Evolutionary conservation across 768 basidiomycete species (phyloP).

Genomic region (Rhodosporidiobolus odoratus): DNA sequence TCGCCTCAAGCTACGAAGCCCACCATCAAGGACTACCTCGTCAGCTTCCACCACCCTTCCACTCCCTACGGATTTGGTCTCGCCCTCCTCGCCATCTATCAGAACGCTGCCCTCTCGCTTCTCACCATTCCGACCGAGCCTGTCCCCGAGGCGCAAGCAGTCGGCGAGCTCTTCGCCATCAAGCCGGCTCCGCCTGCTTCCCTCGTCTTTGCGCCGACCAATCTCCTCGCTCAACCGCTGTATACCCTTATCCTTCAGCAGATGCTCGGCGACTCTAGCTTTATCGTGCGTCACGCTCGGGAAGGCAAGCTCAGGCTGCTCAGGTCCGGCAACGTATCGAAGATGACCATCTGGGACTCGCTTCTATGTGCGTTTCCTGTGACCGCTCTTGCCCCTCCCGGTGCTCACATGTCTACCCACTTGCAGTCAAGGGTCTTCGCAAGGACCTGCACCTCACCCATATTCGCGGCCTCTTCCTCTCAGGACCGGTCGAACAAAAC

Average conservation of each 20-base stretch:
- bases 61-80: slow-evolving; percentile 36
- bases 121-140: neutral
- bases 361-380: slow-evolving; percentile 13
- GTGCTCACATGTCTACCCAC: neutral
- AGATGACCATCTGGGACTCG: slow-evolving; percentile 27
- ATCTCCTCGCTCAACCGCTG: slow-evolving; percentile 10
- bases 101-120: slow-evolving; percentile 19
- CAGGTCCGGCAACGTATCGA: slow-evolving; percentile 23
- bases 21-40: slow-evolving; percentile 19
- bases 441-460: slow-evolving; percentile 22
- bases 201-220: slow-evolving; percentile 27
- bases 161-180: neutral
- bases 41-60: slow-evolving; percentile 35
- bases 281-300: slow-evolving; percentile 21
- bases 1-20: slow-evolving; percentile 20
- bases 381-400: neutral
- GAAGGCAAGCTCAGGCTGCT: slow-evolving; percentile 33
- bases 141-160: neutral
- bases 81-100: slow-evolving; percentile 29
- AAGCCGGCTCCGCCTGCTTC: neutral
- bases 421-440: slow-evolving; percentile 19
- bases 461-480: slow-evolving; percentile 23
- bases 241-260: slow-evolving; percentile 22
- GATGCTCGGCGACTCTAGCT: slow-evolving; percentile 25
- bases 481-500: slow-evolving; percentile 14